Conservation (phyloP, 441 rosid genomes). For the Erysimum cheiri region DNA sequence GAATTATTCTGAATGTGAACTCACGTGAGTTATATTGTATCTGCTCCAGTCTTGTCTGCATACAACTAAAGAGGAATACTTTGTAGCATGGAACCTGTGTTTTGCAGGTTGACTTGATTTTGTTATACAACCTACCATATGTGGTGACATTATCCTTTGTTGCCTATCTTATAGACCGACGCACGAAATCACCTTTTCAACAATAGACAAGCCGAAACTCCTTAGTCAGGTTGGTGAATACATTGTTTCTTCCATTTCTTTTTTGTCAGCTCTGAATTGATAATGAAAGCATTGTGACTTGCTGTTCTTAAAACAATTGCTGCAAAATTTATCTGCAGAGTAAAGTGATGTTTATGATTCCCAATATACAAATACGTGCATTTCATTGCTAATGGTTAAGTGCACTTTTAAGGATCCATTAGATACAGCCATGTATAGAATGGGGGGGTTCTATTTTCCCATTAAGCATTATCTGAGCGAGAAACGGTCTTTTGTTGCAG, state of each 20-base stretch:
- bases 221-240: constrained; percentile 78
- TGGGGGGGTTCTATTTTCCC: neutral
- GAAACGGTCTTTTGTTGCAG: constrained; percentile 50
- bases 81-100: constrained; percentile 25
- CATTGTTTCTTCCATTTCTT: constrained; percentile 6
- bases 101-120: constrained; percentile 22
- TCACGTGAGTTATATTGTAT: neutral
- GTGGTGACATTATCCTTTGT: constrained; percentile 27
- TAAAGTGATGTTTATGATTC: neutral
- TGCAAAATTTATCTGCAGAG: neutral
- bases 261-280: neutral
- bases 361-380: neutral
- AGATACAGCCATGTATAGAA: constrained; percentile 23
- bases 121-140: constrained; percentile 28
- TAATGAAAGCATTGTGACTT: constrained; percentile 13
- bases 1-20: neutral
- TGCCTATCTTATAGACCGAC: constrained; percentile 62
- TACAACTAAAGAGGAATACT: neutral
- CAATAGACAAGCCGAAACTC: constrained; percentile 93
- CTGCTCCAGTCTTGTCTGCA: constrained; percentile 15
- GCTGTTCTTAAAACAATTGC: neutral
- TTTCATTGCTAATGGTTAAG: neutral
- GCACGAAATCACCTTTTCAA: constrained; percentile 96
- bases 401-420: constrained; percentile 2
- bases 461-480: constrained; percentile 1